phyloP scores from a whole-genome alignment of 2,329 filamentous ascomycete genomes.

The Xylaria sp. region DNA sequence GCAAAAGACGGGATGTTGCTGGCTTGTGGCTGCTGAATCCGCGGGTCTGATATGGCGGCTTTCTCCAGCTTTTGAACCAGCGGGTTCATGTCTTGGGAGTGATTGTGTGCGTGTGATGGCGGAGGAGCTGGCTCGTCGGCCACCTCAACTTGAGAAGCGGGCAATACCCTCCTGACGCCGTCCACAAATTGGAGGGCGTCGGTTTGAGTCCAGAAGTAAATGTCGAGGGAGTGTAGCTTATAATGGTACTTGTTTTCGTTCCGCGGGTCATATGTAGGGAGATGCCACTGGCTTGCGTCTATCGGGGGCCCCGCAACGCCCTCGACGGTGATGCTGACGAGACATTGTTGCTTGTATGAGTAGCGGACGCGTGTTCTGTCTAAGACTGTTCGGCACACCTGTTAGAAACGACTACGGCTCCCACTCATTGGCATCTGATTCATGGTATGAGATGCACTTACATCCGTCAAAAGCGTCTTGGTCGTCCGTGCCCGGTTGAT shows the following conservation, averaged over 20 bases:
- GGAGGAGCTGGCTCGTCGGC: constrained; percentile 70
- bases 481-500: constrained; percentile 76
- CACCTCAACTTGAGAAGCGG: constrained; percentile 69
- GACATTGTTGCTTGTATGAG: constrained; percentile 77
- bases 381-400: constrained; percentile 62
- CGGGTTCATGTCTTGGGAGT: constrained; percentile 66
- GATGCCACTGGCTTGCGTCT: constrained; percentile 74
- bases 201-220: constrained; percentile 82
- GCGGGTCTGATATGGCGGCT: constrained; percentile 72
- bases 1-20: constrained; percentile 53
- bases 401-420: constrained; percentile 13
- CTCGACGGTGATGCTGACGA: constrained; percentile 75
- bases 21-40: constrained; percentile 50
- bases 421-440: background rate
- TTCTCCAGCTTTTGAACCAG: constrained; percentile 80
- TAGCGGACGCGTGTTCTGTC: constrained; percentile 74
- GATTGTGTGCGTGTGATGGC: constrained; percentile 49
- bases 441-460: constrained; percentile 57
- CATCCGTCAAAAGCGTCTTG: constrained; percentile 84
- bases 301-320: constrained; percentile 52
- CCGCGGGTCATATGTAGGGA: constrained; percentile 76
- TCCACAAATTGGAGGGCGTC: constrained; percentile 78
- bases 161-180: constrained; percentile 72
- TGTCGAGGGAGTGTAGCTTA: constrained; percentile 77
- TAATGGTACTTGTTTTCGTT: constrained; percentile 85